phyloP scores from a whole-genome alignment of 2,329 filamentous ascomycete species.

The Neofusicoccum sp. region DNA sequence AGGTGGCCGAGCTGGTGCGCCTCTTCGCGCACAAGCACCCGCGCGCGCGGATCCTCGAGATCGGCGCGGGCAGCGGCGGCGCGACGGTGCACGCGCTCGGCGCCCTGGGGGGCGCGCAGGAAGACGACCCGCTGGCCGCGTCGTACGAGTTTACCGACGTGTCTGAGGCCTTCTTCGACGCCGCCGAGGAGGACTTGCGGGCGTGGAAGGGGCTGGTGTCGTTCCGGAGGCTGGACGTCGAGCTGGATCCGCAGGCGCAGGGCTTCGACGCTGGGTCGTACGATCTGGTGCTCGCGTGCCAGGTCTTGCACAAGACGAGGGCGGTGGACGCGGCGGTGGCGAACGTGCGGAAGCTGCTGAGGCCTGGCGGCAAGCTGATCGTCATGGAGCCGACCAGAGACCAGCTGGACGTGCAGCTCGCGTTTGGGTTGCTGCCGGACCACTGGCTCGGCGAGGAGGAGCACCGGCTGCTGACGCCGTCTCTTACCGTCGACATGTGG shows the following conservation, averaged over 20 bases:
- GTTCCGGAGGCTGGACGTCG: slow-evolving; percentile 19
- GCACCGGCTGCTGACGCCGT: slow-evolving; percentile 32
- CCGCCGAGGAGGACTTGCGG: background rate
- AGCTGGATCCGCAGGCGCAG: slow-evolving; percentile 18
- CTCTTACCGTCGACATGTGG: background rate
- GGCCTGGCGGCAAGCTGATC: slow-evolving; percentile 49
- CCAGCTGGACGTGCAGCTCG: background rate
- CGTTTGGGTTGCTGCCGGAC: slow-evolving; percentile 29
- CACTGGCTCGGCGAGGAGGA: slow-evolving; percentile 40
- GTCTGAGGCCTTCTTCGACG: slow-evolving; percentile 28
- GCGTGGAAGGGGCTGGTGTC: background rate
- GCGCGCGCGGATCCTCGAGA: slow-evolving; percentile 20
- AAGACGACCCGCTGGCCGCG: background rate
- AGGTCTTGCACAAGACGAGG: slow-evolving; percentile 23
- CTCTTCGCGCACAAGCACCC: background rate
- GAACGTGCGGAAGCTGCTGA: slow-evolving; percentile 26
- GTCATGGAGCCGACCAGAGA: slow-evolving; percentile 25
- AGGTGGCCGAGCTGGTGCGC: background rate
- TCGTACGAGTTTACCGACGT: slow-evolving; percentile 30
- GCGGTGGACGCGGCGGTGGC: slow-evolving; percentile 20
- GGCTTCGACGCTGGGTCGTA: slow-evolving; percentile 14
- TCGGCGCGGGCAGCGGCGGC: slow-evolving; percentile 24
- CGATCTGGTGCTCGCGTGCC: slow-evolving; percentile 17
- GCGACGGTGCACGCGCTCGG: background rate
- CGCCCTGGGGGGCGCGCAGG: background rate